phyloP scores from a whole-genome alignment of 2,329 filamentous ascomycete genomes.

The Diaporthe citrichinensis region DNA sequence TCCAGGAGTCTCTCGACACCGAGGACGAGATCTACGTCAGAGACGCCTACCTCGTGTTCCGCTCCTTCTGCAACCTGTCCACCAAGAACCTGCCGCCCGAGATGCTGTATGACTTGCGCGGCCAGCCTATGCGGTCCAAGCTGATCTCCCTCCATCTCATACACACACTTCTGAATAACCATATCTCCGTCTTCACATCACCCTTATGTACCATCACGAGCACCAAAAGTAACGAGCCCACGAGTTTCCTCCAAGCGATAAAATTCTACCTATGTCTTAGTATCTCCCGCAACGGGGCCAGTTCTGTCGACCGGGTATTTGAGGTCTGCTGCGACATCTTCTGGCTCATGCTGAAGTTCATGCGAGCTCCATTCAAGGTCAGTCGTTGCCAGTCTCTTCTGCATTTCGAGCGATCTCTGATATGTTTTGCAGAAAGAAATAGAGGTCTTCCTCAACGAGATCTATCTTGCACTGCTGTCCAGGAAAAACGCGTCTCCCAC shows the following conservation, averaged over 20 bases:
- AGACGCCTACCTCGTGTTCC: conserved; percentile 96
- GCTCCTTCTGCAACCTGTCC: conserved; percentile 97
- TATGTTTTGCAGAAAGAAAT: conserved; percentile 82
- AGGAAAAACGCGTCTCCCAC: conserved; percentile 87
- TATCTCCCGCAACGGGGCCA: conserved; percentile 94
- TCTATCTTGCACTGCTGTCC: conserved; percentile 93
- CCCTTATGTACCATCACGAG: conserved; percentile 93
- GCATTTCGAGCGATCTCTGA: conserved; percentile 6
- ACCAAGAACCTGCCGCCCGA: conserved; percentile 92
- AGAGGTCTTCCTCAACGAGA: conserved; percentile 97
- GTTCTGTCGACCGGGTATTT: conserved; percentile 91
- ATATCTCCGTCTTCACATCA: conserved; percentile 90
- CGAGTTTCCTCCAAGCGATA: conserved; percentile 92
- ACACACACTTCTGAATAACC: conserved; percentile 94
- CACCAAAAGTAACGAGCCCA: conserved; percentile 89
- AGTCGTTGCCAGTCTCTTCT: conserved; percentile 47
- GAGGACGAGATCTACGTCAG: conserved; percentile 98
- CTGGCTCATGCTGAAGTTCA: conserved; percentile 95
- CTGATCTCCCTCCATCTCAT: conserved; percentile 95
- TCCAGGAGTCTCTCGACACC: conserved; percentile 72
- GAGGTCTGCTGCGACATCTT: conserved; percentile 98
- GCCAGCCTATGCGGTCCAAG: conserved; percentile 97
- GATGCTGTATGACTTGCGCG: conserved; percentile 91
- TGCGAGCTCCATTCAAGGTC: conserved; percentile 94
- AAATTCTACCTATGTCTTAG: conserved; percentile 98